Percentiles rank a stretch among this genome's conserved stretches.
Conservation (phyloP, 2,329 filamentous ascomycete species). For the Moelleriella libera region DNA sequence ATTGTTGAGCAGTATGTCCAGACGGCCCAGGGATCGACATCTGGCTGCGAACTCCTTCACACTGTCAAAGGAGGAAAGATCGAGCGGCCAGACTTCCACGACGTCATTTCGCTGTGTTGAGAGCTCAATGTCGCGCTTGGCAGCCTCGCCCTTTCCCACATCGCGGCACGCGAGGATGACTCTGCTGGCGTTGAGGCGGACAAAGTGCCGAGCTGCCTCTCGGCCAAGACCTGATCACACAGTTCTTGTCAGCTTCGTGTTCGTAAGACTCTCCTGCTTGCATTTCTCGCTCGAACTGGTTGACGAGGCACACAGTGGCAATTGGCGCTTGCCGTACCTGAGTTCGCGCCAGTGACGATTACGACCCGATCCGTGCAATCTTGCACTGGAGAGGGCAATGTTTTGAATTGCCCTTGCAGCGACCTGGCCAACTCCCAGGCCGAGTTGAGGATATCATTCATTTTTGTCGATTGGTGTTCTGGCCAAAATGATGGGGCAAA, state of each 20-base stretch:
- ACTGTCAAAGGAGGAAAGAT: conserved; percentile 24
- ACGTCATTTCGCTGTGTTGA: conserved; percentile 9
- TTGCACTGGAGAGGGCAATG: conserved; percentile 15
- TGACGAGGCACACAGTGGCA: no score
- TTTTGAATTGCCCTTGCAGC: conserved; percentile 9
- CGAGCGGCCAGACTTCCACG: conserved; percentile 29
- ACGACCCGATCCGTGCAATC: conserved; percentile 20
- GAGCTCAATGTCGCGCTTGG: conserved; percentile 20
- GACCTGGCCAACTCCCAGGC: neutral
- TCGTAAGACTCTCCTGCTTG: no score
- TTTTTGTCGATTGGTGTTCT: no score
- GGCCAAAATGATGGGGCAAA: no score
- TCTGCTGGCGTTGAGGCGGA: conserved; percentile 20
- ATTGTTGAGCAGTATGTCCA: conserved; percentile 29
- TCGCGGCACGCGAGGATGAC: conserved; percentile 28
- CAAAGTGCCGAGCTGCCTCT: conserved; percentile 26
- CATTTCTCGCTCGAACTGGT: no score
- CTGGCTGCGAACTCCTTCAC: conserved; percentile 20
- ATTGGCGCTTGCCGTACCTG: conserved; percentile 5
- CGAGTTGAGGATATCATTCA: no score
- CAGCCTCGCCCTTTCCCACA: conserved; percentile 24
- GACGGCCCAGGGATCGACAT: conserved; percentile 16
- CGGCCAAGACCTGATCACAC: conserved; percentile 16
- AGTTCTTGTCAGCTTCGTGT: neutral
- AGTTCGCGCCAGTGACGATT: conserved; percentile 29